Evolutionary conservation across 1,284 basidiomycete species (phyloP).

Genomic region (Phellinidium pouzarii): DNA sequence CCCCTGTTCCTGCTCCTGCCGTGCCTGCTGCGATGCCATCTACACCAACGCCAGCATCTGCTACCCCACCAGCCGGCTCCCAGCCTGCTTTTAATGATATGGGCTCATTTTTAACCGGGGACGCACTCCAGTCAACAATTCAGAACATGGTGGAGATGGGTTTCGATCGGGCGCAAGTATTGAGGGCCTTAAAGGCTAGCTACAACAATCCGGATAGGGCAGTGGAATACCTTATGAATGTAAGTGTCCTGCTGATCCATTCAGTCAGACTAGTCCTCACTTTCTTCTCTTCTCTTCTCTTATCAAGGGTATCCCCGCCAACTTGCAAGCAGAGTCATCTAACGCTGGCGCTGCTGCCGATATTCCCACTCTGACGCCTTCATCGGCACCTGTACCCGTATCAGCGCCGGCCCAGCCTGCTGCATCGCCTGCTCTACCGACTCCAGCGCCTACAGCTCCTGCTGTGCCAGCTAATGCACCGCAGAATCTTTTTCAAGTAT

Average conservation of each 20-base stretch:
- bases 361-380: constrained; percentile 28
- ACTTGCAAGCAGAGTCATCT: constrained; percentile 48
- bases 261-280: constrained; percentile 3
- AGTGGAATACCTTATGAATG: constrained; percentile 94
- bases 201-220: constrained; percentile 99
- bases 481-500: constrained; percentile 76
- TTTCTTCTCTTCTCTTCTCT: not conserved
- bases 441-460: constrained; percentile 27
- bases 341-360: constrained; percentile 31
- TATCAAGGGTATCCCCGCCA: constrained; percentile 76
- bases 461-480: constrained; percentile 33
- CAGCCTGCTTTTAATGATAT: constrained; percentile 39
- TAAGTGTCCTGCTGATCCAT: constrained; percentile 34
- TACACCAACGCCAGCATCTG: constrained; percentile 31
- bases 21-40: constrained; percentile 29
- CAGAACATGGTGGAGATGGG: constrained; percentile 92
- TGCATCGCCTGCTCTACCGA: constrained; percentile 29
- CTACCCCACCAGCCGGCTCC: constrained; percentile 26
- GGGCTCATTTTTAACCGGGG: constrained; percentile 66
- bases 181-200: constrained; percentile 85
- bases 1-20: constrained; percentile 31
- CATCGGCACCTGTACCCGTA: too few species aligned
- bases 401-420: constrained; percentile 30
- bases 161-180: constrained; percentile 81
- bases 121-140: constrained; percentile 69